phyloP scores from a whole-genome alignment of 805 yeast species.

The Lachancea mirantina region DNA sequence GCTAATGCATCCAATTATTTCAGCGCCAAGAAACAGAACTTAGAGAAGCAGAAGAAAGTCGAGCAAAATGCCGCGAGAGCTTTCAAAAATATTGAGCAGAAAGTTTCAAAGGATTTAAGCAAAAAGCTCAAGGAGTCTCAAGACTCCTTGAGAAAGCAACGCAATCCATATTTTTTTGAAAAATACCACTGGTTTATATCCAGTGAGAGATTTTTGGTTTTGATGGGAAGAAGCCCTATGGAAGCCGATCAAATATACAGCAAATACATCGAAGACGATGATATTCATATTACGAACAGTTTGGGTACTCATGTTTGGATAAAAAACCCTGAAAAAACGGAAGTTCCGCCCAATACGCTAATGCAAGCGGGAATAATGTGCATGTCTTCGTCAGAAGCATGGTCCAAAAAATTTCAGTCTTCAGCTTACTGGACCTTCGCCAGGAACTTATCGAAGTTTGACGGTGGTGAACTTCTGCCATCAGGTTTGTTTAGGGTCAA shows the following conservation, averaged over 20 bases:
- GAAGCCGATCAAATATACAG: constrained; percentile 78
- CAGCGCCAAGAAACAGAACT: constrained; percentile 66
- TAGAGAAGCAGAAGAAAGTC: constrained; percentile 71
- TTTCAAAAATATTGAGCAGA: constrained; percentile 71
- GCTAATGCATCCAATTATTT: constrained; percentile 85
- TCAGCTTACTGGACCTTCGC: constrained; percentile 85
- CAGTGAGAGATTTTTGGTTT: constrained; percentile 75
- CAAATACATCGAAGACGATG: constrained; percentile 67
- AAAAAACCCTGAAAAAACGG: constrained; percentile 67
- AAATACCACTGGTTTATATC: constrained; percentile 93
- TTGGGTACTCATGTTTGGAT: constrained; percentile 71
- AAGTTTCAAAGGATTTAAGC: constrained; percentile 64
- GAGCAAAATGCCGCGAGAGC: constrained; percentile 73
- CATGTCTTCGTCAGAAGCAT: constrained; percentile 75
- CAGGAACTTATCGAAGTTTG: constrained; percentile 59
- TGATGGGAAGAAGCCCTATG: constrained; percentile 76
- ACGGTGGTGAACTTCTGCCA: constrained; percentile 46
- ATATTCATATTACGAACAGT: constrained; percentile 67
- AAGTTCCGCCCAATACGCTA: constrained; percentile 80
- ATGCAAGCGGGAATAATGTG: constrained; percentile 85
- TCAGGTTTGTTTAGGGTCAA: constrained; percentile 55
- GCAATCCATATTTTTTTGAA: constrained; percentile 85
- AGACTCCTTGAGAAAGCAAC: constrained; percentile 46
- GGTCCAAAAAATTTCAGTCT: constrained; percentile 78
- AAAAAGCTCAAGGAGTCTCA: constrained; percentile 53